Conservation (phyloP, 352 stramenopile species). For the Phytophthora pinifolia region DNA sequence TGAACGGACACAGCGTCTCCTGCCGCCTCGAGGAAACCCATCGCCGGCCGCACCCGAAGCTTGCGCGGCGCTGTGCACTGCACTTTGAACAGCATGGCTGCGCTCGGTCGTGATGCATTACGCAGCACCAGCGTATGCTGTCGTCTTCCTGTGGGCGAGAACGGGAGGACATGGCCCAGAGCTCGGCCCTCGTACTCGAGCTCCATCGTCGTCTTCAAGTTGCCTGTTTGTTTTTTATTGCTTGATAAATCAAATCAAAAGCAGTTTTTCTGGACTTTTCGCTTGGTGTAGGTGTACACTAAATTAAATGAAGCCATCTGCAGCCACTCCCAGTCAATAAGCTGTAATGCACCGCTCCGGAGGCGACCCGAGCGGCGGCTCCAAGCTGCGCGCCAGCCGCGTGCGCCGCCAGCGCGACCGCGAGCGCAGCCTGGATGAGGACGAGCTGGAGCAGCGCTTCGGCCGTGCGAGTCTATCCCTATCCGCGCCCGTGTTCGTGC, state of each 20-base stretch:
- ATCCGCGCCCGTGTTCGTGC: conserved; percentile 60
- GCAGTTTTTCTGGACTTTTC: conserved; percentile 10
- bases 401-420: conserved; percentile 53
- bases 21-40: conserved; percentile 18
- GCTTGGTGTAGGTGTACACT: background rate
- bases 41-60: conserved; percentile 38
- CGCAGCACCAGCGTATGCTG: conserved; percentile 6
- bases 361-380: conserved; percentile 13
- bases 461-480: conserved; percentile 38
- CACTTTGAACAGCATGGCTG: conserved; percentile 42
- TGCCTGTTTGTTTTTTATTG: too few species aligned
- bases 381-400: conserved; percentile 62
- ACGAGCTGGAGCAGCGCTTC: conserved; percentile 70
- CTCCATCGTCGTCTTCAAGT: conserved; percentile 8
- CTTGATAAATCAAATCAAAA: background rate
- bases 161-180: conserved; percentile 3
- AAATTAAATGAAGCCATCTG: background rate
- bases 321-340: background rate
- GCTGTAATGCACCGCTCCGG: too few species aligned
- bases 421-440: conserved; percentile 54
- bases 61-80: conserved; percentile 40
- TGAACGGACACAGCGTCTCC: conserved; percentile 15
- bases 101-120: conserved; percentile 2
- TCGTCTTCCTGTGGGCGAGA: conserved; percentile 1
- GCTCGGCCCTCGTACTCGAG: conserved; percentile 12